Percentiles rank a stretch among this genome's conserved stretches.
Conservation (phyloP, 129 eudicot genomes). For the Artemisia annua region DNA sequence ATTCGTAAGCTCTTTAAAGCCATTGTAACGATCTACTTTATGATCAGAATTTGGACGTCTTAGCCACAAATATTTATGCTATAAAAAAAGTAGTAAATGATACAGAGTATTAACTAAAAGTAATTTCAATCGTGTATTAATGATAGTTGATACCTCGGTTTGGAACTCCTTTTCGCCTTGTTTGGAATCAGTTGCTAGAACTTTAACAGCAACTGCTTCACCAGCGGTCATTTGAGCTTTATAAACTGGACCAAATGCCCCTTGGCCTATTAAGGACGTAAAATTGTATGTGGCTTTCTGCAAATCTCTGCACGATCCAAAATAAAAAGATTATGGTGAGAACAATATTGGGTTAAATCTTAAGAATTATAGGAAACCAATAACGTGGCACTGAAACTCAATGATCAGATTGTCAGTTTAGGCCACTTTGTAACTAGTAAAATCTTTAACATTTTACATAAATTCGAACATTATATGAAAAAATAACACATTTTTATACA, state of each 20-base stretch:
- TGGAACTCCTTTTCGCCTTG: conserved; percentile 97
- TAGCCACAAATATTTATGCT: no score
- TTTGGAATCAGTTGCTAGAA: conserved; percentile 95
- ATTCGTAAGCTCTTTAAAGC: no score
- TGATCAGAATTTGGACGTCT: no score
- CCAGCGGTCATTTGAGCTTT: conserved; percentile 96
- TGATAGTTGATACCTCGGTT: conserved; percentile 61
- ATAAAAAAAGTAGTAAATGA: no score
- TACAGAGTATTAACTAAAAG: no score
- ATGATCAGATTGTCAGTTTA: background rate
- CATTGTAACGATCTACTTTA: no score
- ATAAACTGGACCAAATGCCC: conserved; percentile 96
- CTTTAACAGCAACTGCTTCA: conserved; percentile 95
- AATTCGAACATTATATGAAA: no score
- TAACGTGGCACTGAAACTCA: background rate
- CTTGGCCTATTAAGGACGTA: conserved; percentile 91
- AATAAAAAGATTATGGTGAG: background rate
- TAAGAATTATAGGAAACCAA: conserved; percentile 9
- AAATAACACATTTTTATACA: no score
- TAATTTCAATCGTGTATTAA: conserved; percentile 13
- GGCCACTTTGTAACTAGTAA: background rate
- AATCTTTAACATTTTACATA: no score
- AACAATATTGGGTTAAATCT: background rate
- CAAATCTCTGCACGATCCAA: conserved; percentile 65
- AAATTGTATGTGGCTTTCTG: conserved; percentile 92